A percentile compares a stretch with the other conserved stretches of the same genome.
Conservation (phyloP, 495 filamentous ascomycete species). For the Rostrohypoxylon terebratum region DNA sequence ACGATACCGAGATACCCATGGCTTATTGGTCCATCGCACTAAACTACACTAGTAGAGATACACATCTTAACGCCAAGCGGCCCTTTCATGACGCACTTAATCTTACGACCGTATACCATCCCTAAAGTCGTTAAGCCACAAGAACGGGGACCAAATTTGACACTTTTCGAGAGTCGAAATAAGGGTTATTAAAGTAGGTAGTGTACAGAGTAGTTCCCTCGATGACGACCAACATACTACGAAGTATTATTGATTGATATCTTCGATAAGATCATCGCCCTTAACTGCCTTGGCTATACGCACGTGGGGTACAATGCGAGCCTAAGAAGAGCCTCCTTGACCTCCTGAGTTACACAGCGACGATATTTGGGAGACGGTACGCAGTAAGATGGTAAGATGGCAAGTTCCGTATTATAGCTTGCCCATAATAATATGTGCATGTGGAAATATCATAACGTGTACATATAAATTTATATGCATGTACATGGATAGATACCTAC, state of each 20-base stretch:
- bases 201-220: conserved; percentile 4
- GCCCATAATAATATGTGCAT: no score
- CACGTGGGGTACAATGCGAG: neutral
- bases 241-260: conserved; percentile 7
- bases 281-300: neutral
- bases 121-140: conserved; percentile 19
- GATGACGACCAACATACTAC: conserved; percentile 13
- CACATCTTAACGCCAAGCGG: neutral
- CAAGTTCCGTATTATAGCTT: neutral
- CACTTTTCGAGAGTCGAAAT: neutral
- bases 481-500: neutral
- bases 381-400: neutral
- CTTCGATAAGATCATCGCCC: neutral
- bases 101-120: neutral
- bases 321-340: conserved; percentile 1
- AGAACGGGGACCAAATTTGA: conserved; percentile 7
- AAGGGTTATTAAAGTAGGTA: no score
- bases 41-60: neutral
- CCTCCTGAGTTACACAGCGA: conserved; percentile 6
- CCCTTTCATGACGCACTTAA: neutral
- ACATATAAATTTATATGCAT: neutral
- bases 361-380: neutral
- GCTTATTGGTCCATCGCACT: neutral
- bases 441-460: no score
- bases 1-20: conserved; percentile 10